phyloP scores from a whole-genome alignment of 495 filamentous ascomycete species.

The Podospora pseudocomata region DNA sequence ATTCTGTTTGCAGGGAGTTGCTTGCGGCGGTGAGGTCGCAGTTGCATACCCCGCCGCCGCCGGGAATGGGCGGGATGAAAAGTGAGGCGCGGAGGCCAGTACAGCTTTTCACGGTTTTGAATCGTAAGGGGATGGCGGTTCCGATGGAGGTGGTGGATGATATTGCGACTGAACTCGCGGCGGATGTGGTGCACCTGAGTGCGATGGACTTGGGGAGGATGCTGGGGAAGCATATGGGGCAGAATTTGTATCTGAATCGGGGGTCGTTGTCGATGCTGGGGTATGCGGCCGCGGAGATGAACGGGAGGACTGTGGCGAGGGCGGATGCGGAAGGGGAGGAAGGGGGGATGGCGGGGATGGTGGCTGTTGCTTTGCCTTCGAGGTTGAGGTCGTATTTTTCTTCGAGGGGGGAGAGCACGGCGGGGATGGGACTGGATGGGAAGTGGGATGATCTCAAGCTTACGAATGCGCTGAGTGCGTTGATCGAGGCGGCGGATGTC shows the following conservation, averaged over 20 bases:
- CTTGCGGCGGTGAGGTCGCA: conserved; percentile 36
- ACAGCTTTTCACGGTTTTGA: conserved; percentile 37
- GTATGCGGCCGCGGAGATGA: conserved; percentile 55
- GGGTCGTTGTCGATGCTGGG: conserved; percentile 55
- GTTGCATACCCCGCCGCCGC: conserved; percentile 27
- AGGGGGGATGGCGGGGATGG: conserved; percentile 22
- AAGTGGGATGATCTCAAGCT: conserved; percentile 46
- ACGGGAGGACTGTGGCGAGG: conserved; percentile 29
- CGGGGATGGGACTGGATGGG: conserved; percentile 22
- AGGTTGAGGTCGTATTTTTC: conserved; percentile 25
- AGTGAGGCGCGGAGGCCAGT: conserved; percentile 34
- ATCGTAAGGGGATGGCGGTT: conserved; percentile 32
- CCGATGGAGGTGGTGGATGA: conserved; percentile 35
- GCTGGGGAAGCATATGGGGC: conserved; percentile 67
- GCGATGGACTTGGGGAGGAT: conserved; percentile 78
- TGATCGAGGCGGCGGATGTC: conserved; percentile 33
- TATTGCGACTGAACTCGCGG: conserved; percentile 56
- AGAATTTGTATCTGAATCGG: conserved; percentile 47
- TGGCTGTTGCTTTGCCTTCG: conserved; percentile 23
- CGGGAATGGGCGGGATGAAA: conserved; percentile 17
- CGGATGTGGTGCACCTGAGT: conserved; percentile 76
- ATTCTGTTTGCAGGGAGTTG: conserved; percentile 34
- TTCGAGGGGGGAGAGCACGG: conserved; percentile 12
- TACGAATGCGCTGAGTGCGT: conserved; percentile 37
- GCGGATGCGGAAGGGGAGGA: conserved; percentile 18